These are phyloP conservation scores for Borovskyia barvae DNA, from an alignment of 208 protist species.

Conservation along the genomic window DNA sequence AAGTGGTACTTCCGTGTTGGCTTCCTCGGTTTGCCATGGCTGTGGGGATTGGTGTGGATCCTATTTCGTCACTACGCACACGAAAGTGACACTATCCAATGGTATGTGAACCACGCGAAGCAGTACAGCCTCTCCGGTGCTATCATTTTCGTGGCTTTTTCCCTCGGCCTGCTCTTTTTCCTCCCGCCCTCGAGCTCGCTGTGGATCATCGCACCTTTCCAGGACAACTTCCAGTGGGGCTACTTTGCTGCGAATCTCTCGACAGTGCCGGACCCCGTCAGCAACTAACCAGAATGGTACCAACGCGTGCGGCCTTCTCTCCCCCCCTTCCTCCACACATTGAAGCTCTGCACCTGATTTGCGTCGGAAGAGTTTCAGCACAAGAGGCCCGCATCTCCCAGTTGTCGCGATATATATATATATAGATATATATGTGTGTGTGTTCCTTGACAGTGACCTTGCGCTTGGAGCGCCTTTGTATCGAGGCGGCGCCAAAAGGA, in stretches of 20 bases:
- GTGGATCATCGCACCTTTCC: slow-evolving; percentile 31
- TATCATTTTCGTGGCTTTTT: slow-evolving; percentile 2
- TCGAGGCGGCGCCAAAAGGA: no score
- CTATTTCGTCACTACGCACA: slow-evolving; percentile 22
- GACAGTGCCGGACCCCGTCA: not conserved
- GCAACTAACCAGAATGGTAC: no score
- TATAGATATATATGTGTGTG: no score
- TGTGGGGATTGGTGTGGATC: slow-evolving; percentile 25
- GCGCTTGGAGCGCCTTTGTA: no score
- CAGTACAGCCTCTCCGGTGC: not conserved
- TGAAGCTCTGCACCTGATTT: no score
- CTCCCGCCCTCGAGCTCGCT: slow-evolving; percentile 15
- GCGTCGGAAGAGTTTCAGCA: no score
- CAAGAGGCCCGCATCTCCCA: no score
- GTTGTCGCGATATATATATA: no score
- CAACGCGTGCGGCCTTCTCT: no score
- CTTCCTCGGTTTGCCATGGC: slow-evolving; percentile 27
- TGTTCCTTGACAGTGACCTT: no score
- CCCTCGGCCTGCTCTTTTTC: not conserved
- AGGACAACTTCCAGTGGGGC: slow-evolving; percentile 25
- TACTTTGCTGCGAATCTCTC: slow-evolving; percentile 26
- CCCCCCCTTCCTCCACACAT: no score
- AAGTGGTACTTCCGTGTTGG: slow-evolving; percentile 25
- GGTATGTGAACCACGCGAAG: slow-evolving; percentile 22
- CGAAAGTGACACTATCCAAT: slow-evolving; percentile 24